phyloP scores from a whole-genome alignment of 2,329 filamentous ascomycete species.

The Ploettnerulaceae sp. region DNA sequence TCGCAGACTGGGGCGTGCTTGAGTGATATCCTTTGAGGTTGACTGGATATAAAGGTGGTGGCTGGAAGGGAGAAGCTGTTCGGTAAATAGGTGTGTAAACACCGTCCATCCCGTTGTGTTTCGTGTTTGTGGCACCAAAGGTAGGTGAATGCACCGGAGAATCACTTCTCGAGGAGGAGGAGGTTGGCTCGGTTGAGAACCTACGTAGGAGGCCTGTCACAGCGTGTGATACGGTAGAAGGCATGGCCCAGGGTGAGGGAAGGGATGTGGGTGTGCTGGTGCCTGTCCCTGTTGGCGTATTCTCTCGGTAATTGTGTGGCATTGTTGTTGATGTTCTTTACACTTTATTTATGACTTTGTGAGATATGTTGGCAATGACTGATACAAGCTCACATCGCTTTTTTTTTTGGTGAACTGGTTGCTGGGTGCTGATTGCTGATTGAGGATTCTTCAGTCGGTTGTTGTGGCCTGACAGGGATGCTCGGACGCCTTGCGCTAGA shows the following conservation, averaged over 20 bases:
- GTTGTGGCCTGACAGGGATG: too few relatives aligned
- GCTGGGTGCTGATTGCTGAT: too few relatives aligned
- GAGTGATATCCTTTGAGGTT: conserved; percentile 61
- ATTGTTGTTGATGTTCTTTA: neutral
- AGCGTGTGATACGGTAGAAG: conserved; percentile 46
- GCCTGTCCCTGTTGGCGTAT: conserved; percentile 11
- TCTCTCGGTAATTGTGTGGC: neutral
- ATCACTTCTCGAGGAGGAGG: conserved; percentile 9
- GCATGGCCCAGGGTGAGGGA: conserved; percentile 39
- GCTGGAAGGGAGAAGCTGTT: conserved; percentile 73
- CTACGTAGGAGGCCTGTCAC: conserved; percentile 63
- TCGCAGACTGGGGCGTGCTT: conserved; percentile 53
- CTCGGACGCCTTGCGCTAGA: too few relatives aligned
- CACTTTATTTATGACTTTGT: neutral
- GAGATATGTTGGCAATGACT: too few relatives aligned
- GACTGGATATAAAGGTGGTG: conserved; percentile 81
- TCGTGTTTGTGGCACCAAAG: conserved; percentile 19
- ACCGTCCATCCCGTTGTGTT: conserved; percentile 24
- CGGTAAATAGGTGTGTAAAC: conserved; percentile 40
- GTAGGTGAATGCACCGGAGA: conserved; percentile 21
- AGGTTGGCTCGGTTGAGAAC: conserved; percentile 49
- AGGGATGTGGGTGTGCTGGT: conserved; percentile 35
- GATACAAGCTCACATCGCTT: too few relatives aligned
- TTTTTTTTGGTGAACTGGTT: too few relatives aligned
- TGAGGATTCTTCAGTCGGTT: too few relatives aligned